phyloP scores from a whole-genome alignment of 208 protist genomes.

The Trichomonas gallinae region DNA sequence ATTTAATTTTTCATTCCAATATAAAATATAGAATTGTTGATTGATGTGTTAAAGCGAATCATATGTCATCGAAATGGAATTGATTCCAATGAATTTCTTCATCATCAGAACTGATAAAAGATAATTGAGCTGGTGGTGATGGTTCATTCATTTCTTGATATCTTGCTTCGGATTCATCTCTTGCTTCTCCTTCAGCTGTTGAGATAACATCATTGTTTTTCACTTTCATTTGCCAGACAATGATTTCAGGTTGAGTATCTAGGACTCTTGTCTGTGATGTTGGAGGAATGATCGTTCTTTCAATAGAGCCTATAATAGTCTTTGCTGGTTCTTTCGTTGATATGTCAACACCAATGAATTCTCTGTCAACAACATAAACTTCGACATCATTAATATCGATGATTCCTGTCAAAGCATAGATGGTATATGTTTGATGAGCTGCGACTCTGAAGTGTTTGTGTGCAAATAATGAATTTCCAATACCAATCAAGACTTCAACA shows the following conservation, averaged over 20 bases:
- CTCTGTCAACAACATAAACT: not conserved
- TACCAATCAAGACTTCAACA: not conserved
- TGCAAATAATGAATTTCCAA: not conserved
- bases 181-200: not conserved
- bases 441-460: not conserved
- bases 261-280: not conserved
- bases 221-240: not conserved
- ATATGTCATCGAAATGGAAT: not conserved
- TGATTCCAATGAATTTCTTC: not conserved
- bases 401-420: not conserved
- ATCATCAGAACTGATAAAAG: not conserved
- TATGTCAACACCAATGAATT: not conserved
- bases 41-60: too few relatives aligned
- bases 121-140: not conserved
- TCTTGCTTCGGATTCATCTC: not conserved
- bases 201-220: not conserved
- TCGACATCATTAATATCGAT: not conserved
- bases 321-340: not conserved
- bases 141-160: not conserved
- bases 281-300: not conserved
- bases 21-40: too few relatives aligned
- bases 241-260: not conserved
- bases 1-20: too few relatives aligned
- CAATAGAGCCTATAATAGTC: not conserved
- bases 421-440: not conserved